A percentile compares a stretch with the other conserved stretches of the same genome.
These are phyloP conservation scores for Omphalea diandra DNA, from an alignment of 441 rosid genomes.

Conservation along the genomic window DNA sequence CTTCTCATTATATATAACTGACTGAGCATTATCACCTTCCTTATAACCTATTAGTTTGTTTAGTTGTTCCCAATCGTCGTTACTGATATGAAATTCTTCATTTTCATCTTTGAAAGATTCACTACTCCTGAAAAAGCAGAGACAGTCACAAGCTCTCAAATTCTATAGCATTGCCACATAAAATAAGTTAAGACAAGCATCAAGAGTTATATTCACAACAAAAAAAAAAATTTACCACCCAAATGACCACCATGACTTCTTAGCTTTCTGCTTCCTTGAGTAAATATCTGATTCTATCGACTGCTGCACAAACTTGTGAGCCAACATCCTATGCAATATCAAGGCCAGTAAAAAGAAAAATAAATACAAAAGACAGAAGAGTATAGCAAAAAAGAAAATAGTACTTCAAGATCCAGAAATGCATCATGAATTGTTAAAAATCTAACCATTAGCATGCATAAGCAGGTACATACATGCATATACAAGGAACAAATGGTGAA, in stretches of 20 bases:
- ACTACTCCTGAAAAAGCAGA: conserved; percentile 54
- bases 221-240: conserved; percentile 61
- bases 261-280: conserved; percentile 62
- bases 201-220: conserved; percentile 13
- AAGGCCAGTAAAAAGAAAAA: conserved; percentile 9
- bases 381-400: too few species aligned
- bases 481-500: neutral
- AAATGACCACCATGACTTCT: conserved; percentile 96
- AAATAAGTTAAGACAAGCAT: conserved; percentile 1
- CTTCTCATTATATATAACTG: conserved; percentile 46
- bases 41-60: conserved; percentile 88
- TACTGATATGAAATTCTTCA: conserved; percentile 71
- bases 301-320: conserved; percentile 89
- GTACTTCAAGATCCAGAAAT: neutral
- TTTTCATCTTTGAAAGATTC: conserved; percentile 65
- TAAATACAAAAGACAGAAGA: neutral
- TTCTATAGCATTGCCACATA: conserved; percentile 16
- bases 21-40: conserved; percentile 70
- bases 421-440: neutral
- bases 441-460: neutral
- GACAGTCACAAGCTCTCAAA: conserved; percentile 9
- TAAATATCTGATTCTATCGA: conserved; percentile 60
- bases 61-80: conserved; percentile 94
- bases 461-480: neutral
- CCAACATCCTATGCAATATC: conserved; percentile 80